Evolutionary conservation across 2,329 filamentous ascomycete genomes (phyloP).

Genomic region (Cyphellophora attinorum): DNA sequence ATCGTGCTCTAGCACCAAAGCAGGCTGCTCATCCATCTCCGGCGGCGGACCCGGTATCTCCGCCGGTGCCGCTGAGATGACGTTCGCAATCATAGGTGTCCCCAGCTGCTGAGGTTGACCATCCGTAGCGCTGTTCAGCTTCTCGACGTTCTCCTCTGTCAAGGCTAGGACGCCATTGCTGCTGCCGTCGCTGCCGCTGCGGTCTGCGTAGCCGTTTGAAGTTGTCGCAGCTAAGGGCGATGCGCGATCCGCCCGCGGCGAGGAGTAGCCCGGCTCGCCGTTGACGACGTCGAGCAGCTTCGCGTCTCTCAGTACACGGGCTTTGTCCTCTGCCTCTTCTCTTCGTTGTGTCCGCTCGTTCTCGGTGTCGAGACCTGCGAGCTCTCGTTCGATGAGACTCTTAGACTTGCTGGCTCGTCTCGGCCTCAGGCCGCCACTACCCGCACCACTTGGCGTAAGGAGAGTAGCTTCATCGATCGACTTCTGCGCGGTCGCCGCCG

Average conservation of each 20-base stretch:
- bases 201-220: conserved; percentile 29
- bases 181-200: conserved; percentile 3
- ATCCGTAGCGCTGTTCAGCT: conserved; percentile 21
- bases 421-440: conserved; percentile 4
- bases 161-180: conserved; percentile 20
- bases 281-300: conserved; percentile 43
- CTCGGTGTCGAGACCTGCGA: conserved; percentile 22
- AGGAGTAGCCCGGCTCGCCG: conserved; percentile 1
- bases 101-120: background rate
- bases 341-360: conserved; percentile 36
- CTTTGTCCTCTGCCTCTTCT: conserved; percentile 46
- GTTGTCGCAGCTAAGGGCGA: conserved; percentile 1
- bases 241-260: background rate
- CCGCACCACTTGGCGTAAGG: too few species aligned
- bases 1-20: background rate
- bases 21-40: background rate
- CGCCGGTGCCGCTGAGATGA: background rate
- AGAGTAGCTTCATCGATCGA: background rate
- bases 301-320: conserved; percentile 43
- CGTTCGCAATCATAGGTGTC: too few species aligned
- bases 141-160: conserved; percentile 47
- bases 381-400: conserved; percentile 19
- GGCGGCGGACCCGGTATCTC: conserved; percentile 7
- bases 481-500: background rate
- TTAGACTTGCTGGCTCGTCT: conserved; percentile 18